Percentiles rank a stretch among this genome's conserved stretches.
phyloP scores from a whole-genome alignment of 345 rosid species.

The Cochlearia excelsa region DNA sequence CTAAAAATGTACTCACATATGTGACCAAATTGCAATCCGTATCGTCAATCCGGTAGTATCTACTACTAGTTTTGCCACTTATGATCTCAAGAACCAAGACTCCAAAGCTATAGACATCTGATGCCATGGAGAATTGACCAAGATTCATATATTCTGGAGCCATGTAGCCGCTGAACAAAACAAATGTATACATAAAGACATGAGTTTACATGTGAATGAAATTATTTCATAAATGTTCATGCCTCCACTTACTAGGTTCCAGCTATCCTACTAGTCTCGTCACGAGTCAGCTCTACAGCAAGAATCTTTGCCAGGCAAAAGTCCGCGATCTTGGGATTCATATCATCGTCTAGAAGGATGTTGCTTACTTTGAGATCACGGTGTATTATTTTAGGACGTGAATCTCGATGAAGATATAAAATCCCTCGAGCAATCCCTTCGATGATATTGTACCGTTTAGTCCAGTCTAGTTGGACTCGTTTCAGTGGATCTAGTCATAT shows the following conservation, averaged over 20 bases:
- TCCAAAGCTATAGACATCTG: constrained; percentile 24
- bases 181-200: not conserved
- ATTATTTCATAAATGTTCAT: too few relatives aligned
- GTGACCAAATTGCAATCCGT: constrained; percentile 8
- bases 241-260: constrained; percentile 15
- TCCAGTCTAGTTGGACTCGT: too few relatives aligned
- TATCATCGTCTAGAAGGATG: constrained; percentile 5
- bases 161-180: constrained; percentile 24
- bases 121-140: constrained; percentile 29
- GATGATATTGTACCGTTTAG: too few relatives aligned
- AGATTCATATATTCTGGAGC: constrained; percentile 38
- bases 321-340: constrained; percentile 6
- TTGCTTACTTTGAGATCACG: too few relatives aligned
- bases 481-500: not conserved
- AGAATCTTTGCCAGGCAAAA: constrained; percentile 21
- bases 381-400: not conserved
- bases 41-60: too few relatives aligned
- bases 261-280: constrained; percentile 12
- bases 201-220: not conserved
- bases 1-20: not conserved
- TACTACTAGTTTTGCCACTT: constrained; percentile 19
- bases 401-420: not conserved
- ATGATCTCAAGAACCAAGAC: constrained; percentile 33
- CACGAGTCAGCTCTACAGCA: not conserved
- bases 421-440: too few relatives aligned